phyloP scores from a whole-genome alignment of 306 rosid species.

The Acacia crassicarpa region DNA sequence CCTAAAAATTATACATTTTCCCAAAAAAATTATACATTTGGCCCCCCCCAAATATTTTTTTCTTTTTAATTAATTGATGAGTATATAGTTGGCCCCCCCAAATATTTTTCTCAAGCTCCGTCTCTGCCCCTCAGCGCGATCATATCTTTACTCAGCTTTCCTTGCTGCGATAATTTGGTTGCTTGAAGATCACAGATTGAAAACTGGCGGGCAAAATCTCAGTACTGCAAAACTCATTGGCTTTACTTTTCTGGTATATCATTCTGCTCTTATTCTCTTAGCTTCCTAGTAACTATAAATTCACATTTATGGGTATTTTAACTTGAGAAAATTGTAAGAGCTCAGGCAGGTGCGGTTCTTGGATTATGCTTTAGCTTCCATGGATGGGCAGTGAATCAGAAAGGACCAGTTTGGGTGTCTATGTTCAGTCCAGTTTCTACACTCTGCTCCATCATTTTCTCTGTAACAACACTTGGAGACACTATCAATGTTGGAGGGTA shows the following conservation, averaged over 20 bases:
- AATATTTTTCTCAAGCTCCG: no score
- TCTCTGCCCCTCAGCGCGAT: constrained; percentile 63
- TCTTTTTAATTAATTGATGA: no score
- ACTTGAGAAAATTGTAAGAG: background rate
- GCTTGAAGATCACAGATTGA: constrained; percentile 38
- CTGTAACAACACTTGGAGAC: constrained; percentile 51
- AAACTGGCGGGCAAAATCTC: constrained; percentile 43
- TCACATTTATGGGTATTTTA: background rate
- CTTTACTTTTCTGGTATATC: constrained; percentile 55
- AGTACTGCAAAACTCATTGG: constrained; percentile 43
- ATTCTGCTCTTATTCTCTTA: background rate
- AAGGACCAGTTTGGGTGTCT: constrained; percentile 86
- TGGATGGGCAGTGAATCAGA: constrained; percentile 90
- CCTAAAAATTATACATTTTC: no score
- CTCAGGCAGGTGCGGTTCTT: constrained; percentile 68
- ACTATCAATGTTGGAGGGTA: constrained; percentile 70
- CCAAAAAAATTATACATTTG: no score
- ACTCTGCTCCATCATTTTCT: constrained; percentile 68
- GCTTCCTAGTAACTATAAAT: background rate
- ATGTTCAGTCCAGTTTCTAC: constrained; percentile 81
- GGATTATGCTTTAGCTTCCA: constrained; percentile 71
- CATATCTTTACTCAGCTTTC: constrained; percentile 65
- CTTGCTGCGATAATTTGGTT: constrained; percentile 49
- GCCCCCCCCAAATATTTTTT: no score
- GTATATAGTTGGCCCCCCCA: no score